A percentile compares a stretch with the other conserved stretches of the same genome.
Conservation (phyloP, 1,284 basidiomycete species). For the Moesziomyces antarcticus region DNA sequence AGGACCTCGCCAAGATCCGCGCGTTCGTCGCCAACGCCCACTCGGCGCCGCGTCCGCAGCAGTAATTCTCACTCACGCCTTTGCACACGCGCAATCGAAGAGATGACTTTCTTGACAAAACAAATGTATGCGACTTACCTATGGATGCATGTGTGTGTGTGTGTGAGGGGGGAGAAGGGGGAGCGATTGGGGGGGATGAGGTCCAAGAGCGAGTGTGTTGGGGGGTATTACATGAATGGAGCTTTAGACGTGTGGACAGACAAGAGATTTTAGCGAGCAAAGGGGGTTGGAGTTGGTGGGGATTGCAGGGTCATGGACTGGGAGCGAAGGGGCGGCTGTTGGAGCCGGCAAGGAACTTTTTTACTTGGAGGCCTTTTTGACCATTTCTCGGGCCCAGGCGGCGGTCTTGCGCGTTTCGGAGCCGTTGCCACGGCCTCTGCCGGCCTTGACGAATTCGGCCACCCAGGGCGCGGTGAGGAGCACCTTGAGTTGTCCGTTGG, state of each 20-base stretch:
- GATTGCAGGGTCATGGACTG: too few relatives aligned
- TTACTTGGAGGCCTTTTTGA: slow-evolving; percentile 57
- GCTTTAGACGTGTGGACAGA: slow-evolving; percentile 2
- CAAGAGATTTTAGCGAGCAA: slow-evolving; percentile 3
- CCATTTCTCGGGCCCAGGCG: slow-evolving; percentile 72
- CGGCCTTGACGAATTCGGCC: slow-evolving; percentile 77
- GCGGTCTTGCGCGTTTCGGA: slow-evolving; percentile 71
- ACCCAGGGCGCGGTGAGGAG: slow-evolving; percentile 85
- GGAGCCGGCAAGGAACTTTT: slow-evolving; percentile 10
- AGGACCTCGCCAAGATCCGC: slow-evolving; percentile 57
- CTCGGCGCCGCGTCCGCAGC: background rate
- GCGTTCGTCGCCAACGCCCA: slow-evolving; percentile 42
- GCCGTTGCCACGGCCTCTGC: slow-evolving; percentile 70
- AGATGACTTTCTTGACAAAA: background rate
- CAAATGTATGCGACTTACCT: slow-evolving; percentile 10
- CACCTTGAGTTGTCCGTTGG: slow-evolving; percentile 72
- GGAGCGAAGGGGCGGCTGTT: slow-evolving; percentile 14
- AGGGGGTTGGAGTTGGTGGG: background rate
- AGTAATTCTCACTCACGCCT: too few relatives aligned
- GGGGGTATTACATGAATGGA: slow-evolving; percentile 39
- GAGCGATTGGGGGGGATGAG: background rate
- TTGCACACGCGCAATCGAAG: too few relatives aligned
- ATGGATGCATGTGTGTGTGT: slow-evolving; percentile 5
- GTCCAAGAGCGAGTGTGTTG: background rate
- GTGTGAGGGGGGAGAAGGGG: background rate